Evolutionary conservation across 2,329 filamentous ascomycete species (phyloP), one percentile per base, ranked within the genome.

Genomic region (Fusarium nematophilum): DNA sequence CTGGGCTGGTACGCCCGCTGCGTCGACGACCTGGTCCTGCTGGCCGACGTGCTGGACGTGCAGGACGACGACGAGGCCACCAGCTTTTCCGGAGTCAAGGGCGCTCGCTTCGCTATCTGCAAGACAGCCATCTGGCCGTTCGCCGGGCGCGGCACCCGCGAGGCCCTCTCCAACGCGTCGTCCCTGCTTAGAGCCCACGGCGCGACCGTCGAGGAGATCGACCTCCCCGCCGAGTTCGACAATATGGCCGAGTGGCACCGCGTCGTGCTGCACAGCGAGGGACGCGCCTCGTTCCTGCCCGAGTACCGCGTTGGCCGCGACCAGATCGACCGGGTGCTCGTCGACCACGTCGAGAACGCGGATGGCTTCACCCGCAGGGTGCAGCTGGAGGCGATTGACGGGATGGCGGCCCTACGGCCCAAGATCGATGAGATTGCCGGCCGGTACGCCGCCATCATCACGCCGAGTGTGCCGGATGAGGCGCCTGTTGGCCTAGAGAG

Each of bases 1-100:
- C 67, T 88, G 1, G 88, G 88, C 2, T 75, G 89, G 18, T 89
- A 83, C 60, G 80, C 83, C 0, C 81, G 87, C 3, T 81, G 78
- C 15, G 76, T 87, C 0, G 81, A 81, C 6, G 88, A 91, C 59
- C 70, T 91, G 0, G 73, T 85, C 31, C 71, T 90, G 0, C 70
- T 90, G 0, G 78, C 83, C 1, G 79, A 83, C 8, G 74, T 83
- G 0, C 87, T 89, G 56, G 75, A 74, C 3, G 67, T 90, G 1
- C 66, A 75, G 3, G 86, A 89, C 46, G 65, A 68, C 9, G 25
- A 38, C 5, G 69, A 75, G 3, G 13, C 72, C 2, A 44, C 69
- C 1, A 23, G 58, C 0, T 69, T 72, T 3, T 44, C 62, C 0
- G 76, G 78, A 9, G 68, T 89, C 9, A 68, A 72, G 3, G 82